These are phyloP conservation scores for Lipomyces spencermartinsiae DNA, from an alignment of 805 yeast genomes.

Conservation along the genomic window DNA sequence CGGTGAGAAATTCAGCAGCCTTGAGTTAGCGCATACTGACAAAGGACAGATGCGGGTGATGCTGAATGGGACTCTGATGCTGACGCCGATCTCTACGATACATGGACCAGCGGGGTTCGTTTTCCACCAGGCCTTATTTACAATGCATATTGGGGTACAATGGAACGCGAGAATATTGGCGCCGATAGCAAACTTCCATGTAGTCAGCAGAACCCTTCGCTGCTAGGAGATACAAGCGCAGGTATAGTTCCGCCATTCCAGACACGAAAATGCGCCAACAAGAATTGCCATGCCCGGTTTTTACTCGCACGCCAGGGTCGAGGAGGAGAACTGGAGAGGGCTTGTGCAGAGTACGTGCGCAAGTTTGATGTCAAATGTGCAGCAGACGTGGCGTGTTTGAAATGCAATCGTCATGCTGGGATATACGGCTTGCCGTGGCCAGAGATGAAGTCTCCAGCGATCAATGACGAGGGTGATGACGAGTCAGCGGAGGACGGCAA, in stretches of 20 bases:
- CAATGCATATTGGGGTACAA: conserved; percentile 31
- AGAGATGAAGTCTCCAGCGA: conserved; percentile 8
- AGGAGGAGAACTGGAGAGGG: conserved; percentile 9
- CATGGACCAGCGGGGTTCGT: background rate
- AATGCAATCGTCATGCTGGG: conserved; percentile 46
- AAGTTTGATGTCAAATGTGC: background rate
- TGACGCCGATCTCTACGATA: conserved; percentile 3
- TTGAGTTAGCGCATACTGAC: background rate
- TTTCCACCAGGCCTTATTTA: conserved; percentile 9
- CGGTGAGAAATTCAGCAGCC: conserved; percentile 4
- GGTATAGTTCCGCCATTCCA: conserved; percentile 14
- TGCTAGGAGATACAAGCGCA: background rate
- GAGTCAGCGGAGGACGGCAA: conserved; percentile 11
- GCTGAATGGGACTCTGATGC: conserved; percentile 9
- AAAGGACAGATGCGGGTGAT: background rate
- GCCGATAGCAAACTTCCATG: background rate
- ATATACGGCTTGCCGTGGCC: conserved; percentile 45
- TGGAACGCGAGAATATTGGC: background rate
- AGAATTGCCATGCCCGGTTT: conserved; percentile 16
- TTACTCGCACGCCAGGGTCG: conserved; percentile 9
- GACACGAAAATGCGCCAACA: conserved; percentile 20
- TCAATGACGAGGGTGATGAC: conserved; percentile 11
- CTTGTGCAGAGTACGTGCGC: conserved; percentile 19
- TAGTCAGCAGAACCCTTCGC: conserved; percentile 6
- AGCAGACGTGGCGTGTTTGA: conserved; percentile 38